Evolutionary conservation across 139 green algal genomes (phyloP), one percentile per base, ranked within the genome.

Genomic region (Chlamydomonas schloesseri): DNA sequence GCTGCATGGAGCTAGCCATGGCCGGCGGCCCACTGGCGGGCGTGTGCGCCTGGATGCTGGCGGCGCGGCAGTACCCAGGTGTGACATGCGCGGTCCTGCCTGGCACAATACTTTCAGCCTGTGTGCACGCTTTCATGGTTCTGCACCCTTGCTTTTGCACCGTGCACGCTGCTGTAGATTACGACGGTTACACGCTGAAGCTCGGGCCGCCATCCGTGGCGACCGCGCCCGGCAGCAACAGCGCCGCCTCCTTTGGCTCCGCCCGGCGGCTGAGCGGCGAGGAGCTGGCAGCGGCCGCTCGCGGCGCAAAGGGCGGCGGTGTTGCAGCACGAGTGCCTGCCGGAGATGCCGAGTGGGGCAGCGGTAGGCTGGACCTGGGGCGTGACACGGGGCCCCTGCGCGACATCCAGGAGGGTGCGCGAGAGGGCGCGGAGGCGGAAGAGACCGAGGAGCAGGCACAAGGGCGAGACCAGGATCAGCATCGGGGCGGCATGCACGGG

Each of bases 31-130:
- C 79, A 1, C 46, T 85, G 46, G 79, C 68, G 47, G 79, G 79
- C 10, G 79, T 85, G 67, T 85, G 79, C 67, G 79, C 79, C 5
- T 85, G 79, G 79, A 77, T 85, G 65, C 79, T 85, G 46, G 79
- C 79, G 17, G 79, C 79, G 11, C 46, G 64, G 33, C 47, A 85
- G 79, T 85, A 85, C 79, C 79, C 79, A 6, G 79, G 79, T 70
- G 36, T 18, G 79, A 28, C 64, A 23, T 70, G 28, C 28, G 17
- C 15, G 33, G 2, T 28, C 13, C 26, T 17, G 10, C 18, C 15
- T 29, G 20, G 34, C 34, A 5, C 20, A 8, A 0, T 50, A 24
- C 33, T 9, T 28, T 13, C 13, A 9, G 15, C 33, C 15, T 11
- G 10, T 73, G 3, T 50, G 14, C 64, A 26, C 13, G 15, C 28